Percentiles rank a stretch among this genome's conserved stretches.
phyloP scores from a whole-genome alignment of 1,139 yeast species.

The Pichia sp. region DNA sequence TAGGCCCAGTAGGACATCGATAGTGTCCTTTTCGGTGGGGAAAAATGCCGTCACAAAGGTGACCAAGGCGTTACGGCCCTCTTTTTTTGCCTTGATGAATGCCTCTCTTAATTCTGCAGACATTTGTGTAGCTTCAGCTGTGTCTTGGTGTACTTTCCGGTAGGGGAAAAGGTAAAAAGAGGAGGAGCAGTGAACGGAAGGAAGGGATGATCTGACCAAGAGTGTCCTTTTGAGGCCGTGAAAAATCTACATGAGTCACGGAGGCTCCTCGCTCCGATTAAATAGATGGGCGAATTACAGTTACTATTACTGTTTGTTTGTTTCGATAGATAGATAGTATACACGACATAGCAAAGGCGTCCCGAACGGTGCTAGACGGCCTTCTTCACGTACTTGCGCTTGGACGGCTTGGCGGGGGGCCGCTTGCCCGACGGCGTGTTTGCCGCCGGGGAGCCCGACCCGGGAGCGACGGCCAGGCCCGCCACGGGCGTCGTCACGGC shows the following conservation, averaged over 20 bases:
- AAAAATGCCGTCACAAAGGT: slow-evolving; percentile 93
- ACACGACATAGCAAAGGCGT: background rate
- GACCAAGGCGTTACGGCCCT: slow-evolving; percentile 81
- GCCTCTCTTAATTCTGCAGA: slow-evolving; percentile 65
- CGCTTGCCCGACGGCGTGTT: background rate
- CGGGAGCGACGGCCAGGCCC: background rate
- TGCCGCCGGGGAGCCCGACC: background rate
- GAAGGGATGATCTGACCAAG: background rate
- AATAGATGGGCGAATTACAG: background rate
- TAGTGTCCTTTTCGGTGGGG: slow-evolving; percentile 83
- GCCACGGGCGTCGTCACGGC: background rate
- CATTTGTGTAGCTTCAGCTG: slow-evolving; percentile 39
- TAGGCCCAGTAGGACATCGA: slow-evolving; percentile 79
- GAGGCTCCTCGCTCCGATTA: background rate
- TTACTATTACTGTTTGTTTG: too few relatives aligned
- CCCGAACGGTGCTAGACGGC: background rate
- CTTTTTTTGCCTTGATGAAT: slow-evolving; percentile 64
- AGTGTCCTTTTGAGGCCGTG: background rate
- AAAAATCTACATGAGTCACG: background rate
- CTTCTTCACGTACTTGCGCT: background rate
- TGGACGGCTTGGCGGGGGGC: background rate
- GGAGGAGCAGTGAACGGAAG: background rate
- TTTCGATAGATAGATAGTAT: background rate
- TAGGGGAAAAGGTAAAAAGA: background rate
- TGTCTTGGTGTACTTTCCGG: background rate